Conservation (phyloP, 176 grass and related monocot species). For the Elaeis guineensis region DNA sequence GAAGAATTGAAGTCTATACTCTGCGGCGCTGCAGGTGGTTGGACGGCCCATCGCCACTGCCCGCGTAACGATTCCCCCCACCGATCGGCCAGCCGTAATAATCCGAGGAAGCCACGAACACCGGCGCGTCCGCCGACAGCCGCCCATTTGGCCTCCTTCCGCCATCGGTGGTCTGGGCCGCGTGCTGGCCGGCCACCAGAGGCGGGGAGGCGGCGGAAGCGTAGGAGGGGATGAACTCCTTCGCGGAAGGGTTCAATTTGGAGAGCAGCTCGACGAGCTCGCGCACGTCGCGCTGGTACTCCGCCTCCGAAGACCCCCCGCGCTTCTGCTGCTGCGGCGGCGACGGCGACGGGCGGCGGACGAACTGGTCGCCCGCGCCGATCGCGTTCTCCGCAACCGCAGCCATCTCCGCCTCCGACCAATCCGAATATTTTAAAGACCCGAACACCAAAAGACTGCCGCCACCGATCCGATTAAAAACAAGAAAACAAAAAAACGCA, state of each 20-base stretch:
- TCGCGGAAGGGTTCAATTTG: slow-evolving; percentile 5
- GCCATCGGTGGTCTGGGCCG: neutral
- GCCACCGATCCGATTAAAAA: neutral
- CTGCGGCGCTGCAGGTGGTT: neutral
- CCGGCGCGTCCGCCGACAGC: neutral
- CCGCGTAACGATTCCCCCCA: neutral
- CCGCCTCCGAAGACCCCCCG: neutral
- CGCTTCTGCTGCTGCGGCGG: neutral
- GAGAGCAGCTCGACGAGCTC: neutral
- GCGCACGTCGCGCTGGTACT: neutral
- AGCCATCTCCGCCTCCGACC: neutral
- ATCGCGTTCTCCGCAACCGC: neutral
- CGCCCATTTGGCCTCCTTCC: neutral
- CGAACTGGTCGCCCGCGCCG: neutral
- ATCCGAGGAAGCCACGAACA: neutral
- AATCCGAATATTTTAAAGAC: neutral
- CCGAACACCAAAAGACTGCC: no score
- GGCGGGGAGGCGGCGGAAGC: no score
- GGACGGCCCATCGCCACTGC: neutral
- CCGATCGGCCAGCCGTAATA: neutral
- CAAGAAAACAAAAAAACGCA: neutral
- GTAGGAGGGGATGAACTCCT: slow-evolving; percentile 8
- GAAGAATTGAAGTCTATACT: no score
- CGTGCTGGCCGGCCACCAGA: no score
- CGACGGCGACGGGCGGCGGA: neutral